phyloP scores from a whole-genome alignment of 352 stramenopile genomes.

The Blastocystis sp. region DNA sequence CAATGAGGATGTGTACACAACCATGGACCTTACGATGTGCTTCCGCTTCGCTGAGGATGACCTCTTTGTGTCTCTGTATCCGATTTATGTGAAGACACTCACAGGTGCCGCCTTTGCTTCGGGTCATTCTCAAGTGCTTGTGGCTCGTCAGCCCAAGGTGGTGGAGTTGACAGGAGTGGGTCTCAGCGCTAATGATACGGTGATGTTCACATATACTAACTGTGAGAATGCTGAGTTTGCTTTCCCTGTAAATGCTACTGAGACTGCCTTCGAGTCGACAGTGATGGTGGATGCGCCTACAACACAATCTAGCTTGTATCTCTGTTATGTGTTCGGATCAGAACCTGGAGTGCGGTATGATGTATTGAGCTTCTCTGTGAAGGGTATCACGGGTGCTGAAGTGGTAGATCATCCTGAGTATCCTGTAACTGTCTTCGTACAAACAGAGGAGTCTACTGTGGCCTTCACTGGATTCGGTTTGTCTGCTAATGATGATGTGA shows the following conservation, averaged over 20 bases:
- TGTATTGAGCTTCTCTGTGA: constrained; percentile 32
- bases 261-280: background rate
- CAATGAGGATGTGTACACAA: constrained; percentile 2
- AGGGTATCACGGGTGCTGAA: background rate
- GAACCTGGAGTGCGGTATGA: background rate
- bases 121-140: constrained; percentile 38
- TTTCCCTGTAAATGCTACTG: constrained; percentile 10
- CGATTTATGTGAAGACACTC: constrained; percentile 54
- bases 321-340: constrained; percentile 54
- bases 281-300: background rate
- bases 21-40: constrained; percentile 31
- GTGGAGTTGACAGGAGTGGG: constrained; percentile 14
- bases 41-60: constrained; percentile 45
- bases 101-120: background rate
- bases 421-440: constrained; percentile 37
- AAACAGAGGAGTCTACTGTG: background rate
- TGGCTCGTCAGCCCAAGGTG: constrained; percentile 34
- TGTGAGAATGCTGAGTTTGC: constrained; percentile 9
- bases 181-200: background rate
- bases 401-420: background rate
- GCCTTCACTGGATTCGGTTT: background rate
- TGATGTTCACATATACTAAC: background rate
- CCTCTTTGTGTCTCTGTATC: constrained; percentile 35
- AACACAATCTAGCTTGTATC: background rate
- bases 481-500: background rate